phyloP scores from a whole-genome alignment of 1,284 basidiomycete species.

The Golubevia sp. region DNA sequence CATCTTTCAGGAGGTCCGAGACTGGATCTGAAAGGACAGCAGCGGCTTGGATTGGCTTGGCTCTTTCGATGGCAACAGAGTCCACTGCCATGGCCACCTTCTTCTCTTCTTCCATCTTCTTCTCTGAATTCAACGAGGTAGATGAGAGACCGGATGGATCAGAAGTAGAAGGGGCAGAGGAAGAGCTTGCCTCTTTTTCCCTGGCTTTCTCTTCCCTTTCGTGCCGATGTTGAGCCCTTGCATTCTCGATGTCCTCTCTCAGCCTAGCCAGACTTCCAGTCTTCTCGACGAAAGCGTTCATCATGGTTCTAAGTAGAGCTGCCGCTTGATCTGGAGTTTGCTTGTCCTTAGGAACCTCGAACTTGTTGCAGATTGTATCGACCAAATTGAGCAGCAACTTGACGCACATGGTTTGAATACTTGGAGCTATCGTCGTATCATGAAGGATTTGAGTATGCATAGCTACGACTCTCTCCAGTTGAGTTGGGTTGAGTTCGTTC shows the following conservation, averaged over 20 bases:
- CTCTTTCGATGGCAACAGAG: slow-evolving; percentile 59
- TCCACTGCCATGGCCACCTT: slow-evolving; percentile 23
- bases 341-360: slow-evolving; percentile 64
- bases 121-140: too few species aligned
- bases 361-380: slow-evolving; percentile 72
- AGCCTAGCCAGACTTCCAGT: slow-evolving; percentile 74
- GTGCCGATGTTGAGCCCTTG: too few species aligned
- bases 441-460: slow-evolving; percentile 88
- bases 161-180: too few species aligned
- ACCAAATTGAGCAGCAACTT: slow-evolving; percentile 91
- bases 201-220: too few species aligned
- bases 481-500: slow-evolving; percentile 77
- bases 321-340: slow-evolving; percentile 69
- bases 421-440: slow-evolving; percentile 79
- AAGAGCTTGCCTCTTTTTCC: neutral
- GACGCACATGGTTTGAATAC: slow-evolving; percentile 86
- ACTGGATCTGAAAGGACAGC: slow-evolving; percentile 62
- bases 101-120: slow-evolving; percentile 5
- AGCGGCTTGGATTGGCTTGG: slow-evolving; percentile 62
- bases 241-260: slow-evolving; percentile 17
- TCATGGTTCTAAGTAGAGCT: slow-evolving; percentile 73
- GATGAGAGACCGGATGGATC: too few species aligned
- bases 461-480: slow-evolving; percentile 80
- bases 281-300: slow-evolving; percentile 85
- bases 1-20: slow-evolving; percentile 64